Percentiles rank a stretch among this genome's conserved stretches.
Evolutionary conservation across 306 rosid species (phyloP).

Genomic region (Pyrus betulifolia): DNA sequence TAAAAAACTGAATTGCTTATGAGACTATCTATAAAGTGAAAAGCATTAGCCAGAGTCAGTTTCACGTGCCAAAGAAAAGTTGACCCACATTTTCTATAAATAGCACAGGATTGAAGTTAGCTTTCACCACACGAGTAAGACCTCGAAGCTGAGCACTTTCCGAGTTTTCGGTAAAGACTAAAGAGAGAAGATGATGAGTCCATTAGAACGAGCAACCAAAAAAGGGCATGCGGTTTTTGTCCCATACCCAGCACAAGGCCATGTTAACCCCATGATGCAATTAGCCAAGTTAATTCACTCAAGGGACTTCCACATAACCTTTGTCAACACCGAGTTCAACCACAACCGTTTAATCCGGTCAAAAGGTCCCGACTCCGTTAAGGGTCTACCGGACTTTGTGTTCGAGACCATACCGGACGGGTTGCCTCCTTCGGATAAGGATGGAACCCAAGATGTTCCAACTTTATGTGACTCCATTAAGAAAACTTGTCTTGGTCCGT

Average conservation of each 20-base stretch:
- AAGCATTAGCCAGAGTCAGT: too few species aligned
- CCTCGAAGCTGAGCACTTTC: background rate
- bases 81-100: background rate
- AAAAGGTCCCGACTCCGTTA: background rate
- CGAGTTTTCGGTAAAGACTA: background rate
- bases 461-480: constrained; percentile 3
- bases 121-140: background rate
- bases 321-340: constrained; percentile 18
- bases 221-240: constrained; percentile 12
- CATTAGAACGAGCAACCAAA: background rate
- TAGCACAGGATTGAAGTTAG: background rate
- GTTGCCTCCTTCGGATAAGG: constrained; percentile 11
- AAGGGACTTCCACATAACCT: constrained; percentile 12
- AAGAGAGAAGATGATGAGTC: background rate
- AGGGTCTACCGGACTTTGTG: constrained; percentile 11
- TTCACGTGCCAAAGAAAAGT: too few species aligned
- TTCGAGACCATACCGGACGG: constrained; percentile 23
- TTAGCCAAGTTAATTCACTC: constrained; percentile 15
- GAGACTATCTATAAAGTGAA: too few species aligned
- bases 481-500: constrained; percentile 13
- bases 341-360: constrained; percentile 2
- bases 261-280: constrained; percentile 18
- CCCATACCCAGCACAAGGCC: constrained; percentile 26
- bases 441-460: constrained; percentile 17
- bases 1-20: too few species aligned